Conservation (phyloP, 1,284 basidiomycete genomes). For the Rhodotorula mucilaginosa region DNA sequence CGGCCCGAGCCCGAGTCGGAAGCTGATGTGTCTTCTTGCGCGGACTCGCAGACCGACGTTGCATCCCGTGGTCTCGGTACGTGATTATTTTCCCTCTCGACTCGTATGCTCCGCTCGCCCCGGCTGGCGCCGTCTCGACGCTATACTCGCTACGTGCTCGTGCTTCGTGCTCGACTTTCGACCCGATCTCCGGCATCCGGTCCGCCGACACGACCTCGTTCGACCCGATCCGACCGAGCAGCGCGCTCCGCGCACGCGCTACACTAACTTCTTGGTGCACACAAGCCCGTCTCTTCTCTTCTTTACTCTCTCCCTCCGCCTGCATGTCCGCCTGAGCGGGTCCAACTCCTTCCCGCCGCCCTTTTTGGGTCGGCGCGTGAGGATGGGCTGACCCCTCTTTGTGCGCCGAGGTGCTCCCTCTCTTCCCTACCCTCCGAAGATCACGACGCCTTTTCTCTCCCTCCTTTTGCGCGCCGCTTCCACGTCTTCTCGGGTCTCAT, state of each 20-base stretch:
- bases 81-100: constrained; percentile 56
- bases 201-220: background rate
- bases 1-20: too few relatives aligned
- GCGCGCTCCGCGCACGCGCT: background rate
- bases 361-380: background rate
- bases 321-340: background rate
- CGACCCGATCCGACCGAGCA: background rate
- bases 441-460: background rate
- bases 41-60: constrained; percentile 52
- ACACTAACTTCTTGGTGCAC: constrained; percentile 5
- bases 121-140: background rate
- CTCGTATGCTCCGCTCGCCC: background rate
- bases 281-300: background rate
- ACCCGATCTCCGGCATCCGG: background rate
- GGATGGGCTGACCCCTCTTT: background rate
- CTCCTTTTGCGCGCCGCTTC: background rate
- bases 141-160: constrained; percentile 4
- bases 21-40: background rate
- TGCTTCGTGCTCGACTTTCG: background rate
- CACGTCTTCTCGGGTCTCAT: background rate
- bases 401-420: background rate
- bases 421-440: background rate
- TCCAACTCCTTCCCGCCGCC: background rate
- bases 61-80: constrained; percentile 99
- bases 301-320: background rate